Base-by-base conservation (phyloP, 2,329 filamentous ascomycete species). In the Claviceps pazoutovae region DNA sequence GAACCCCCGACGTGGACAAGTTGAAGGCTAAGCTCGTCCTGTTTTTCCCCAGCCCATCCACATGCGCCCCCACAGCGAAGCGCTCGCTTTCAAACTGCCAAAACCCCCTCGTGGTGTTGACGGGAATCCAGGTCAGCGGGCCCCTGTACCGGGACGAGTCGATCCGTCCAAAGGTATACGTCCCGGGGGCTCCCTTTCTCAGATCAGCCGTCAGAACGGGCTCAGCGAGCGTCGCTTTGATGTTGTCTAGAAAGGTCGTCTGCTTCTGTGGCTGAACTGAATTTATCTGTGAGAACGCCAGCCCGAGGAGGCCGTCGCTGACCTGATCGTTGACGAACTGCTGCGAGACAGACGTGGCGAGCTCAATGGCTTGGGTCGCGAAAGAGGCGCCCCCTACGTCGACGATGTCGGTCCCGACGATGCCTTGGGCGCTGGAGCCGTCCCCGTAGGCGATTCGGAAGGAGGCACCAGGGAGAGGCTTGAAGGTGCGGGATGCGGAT, bases 131-230 rank as follows among this genome's bases (percentile, higher is more conserved):
- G 21, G 73, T 67, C 59, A 90, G 74, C 2, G 73, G 59, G 38
- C 84, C 85, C 2, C 64, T 71, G 64, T 84, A 86, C 60, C 84
- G 80, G 53, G 68, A 69, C 2, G 60, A 62, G 63, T 90, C 83
- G 59, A 90, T 81, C 58, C 66, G 73, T 55, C 86, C 86, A 59
- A 90, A 90, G 61, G 87, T 82, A 67, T 88, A 90, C 37, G 78
- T 74, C 46, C 85, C 85, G 1, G 72, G 70, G 9, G 59, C 56
- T 34, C 57, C 71, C 56, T 77, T 74, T 60, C 78, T 78, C 47
- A 91, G 72, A 54, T 84, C 76, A 23, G 83, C 84, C 0, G 84
- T 86, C 68, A 90, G 85, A 43, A 90, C 68, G 4, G 56, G 53
- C 1, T 52, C 36, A 14, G 54, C 51, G 1, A 65, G 57, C 17